These are phyloP conservation scores for Dactylis glomerata DNA, from an alignment of 176 grass and related monocot species.

Conservation along the genomic window DNA sequence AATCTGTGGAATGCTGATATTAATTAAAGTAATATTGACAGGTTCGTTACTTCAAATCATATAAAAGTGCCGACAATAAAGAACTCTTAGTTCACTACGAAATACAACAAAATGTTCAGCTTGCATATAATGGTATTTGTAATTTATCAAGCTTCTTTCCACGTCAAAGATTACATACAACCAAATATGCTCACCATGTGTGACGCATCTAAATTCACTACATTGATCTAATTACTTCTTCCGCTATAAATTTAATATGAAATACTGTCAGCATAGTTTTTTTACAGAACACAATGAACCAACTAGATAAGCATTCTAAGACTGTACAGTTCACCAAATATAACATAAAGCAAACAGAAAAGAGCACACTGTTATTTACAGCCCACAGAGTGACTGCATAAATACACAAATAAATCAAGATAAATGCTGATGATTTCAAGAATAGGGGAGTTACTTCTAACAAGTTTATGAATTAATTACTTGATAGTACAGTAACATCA, in stretches of 20 bases:
- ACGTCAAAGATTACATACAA: neutral
- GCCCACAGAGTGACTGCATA: neutral
- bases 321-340: neutral
- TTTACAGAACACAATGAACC: neutral
- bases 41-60: neutral
- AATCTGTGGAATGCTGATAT: neutral
- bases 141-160: neutral
- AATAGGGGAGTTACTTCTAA: neutral
- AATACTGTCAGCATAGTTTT: neutral
- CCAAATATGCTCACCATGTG: neutral
- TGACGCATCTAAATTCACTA: neutral
- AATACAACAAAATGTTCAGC: neutral
- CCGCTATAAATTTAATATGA: neutral
- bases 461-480: neutral
- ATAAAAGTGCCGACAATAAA: neutral
- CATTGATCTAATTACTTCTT: neutral
- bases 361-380: neutral
- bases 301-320: neutral
- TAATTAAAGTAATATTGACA: neutral
- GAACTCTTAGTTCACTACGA: neutral
- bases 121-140: neutral
- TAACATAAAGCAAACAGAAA: constrained; percentile 10
- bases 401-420: constrained; percentile 4
- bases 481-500: neutral
- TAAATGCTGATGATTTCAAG: neutral